A percentile compares a stretch with the other conserved stretches of the same genome.
These are phyloP conservation scores for Brassica balearica DNA, from an alignment of 441 rosid species.

Conservation along the genomic window DNA sequence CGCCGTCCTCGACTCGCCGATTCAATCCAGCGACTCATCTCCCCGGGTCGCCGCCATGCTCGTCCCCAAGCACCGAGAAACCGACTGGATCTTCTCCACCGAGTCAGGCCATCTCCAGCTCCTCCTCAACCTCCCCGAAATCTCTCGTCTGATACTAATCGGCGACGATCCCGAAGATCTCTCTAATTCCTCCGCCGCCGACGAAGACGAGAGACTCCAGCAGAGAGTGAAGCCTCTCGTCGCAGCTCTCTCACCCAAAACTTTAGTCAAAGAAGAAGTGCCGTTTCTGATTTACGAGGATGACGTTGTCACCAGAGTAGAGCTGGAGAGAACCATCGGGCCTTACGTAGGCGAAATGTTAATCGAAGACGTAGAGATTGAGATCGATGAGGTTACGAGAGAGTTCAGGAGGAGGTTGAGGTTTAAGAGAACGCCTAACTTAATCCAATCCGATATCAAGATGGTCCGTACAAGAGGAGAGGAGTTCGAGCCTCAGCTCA, in stretches of 20 bases:
- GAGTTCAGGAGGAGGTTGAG: conserved; percentile 87
- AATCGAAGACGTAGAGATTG: conserved; percentile 75
- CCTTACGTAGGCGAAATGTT: conserved; percentile 77
- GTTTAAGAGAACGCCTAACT: conserved; percentile 86
- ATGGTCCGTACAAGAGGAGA: conserved; percentile 48
- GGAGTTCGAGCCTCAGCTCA: conserved; percentile 52
- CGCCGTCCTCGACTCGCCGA: conserved; percentile 82
- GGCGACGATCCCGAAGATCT: conserved; percentile 46
- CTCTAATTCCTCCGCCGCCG: conserved; percentile 29
- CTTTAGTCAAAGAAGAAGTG: conserved; percentile 36
- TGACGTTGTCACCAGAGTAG: conserved; percentile 52
- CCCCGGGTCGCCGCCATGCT: conserved; percentile 66
- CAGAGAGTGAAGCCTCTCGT: conserved; percentile 54
- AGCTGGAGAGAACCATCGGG: conserved; percentile 62
- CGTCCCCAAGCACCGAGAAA: conserved; percentile 72
- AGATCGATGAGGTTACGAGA: conserved; percentile 36
- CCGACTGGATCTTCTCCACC: conserved; percentile 85
- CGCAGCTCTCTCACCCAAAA: conserved; percentile 58
- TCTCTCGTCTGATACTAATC: conserved; percentile 62
- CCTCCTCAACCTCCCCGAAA: conserved; percentile 43
- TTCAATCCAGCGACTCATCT: conserved; percentile 37
- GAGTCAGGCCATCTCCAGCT: conserved; percentile 86
- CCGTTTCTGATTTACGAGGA: conserved; percentile 76
- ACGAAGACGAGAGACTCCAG: conserved; percentile 33
- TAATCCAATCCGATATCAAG: conserved; percentile 69